Evolutionary conservation across 441 rosid species (phyloP).

Genomic region (Isatis lusitanica): DNA sequence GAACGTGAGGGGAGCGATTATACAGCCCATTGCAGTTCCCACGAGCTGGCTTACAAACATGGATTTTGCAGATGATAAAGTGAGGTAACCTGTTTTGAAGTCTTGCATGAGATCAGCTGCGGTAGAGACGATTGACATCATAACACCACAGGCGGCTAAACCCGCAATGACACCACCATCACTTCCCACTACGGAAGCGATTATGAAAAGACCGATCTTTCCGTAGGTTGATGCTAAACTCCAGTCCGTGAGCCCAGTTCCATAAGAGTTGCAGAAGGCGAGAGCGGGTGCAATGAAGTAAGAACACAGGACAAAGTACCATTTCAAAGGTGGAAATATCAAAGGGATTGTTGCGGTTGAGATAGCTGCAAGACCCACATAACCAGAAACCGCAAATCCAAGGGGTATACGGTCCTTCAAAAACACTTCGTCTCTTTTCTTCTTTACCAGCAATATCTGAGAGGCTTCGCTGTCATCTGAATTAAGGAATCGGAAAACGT

Average conservation of each 20-base stretch:
- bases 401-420: slow-evolving; percentile 76
- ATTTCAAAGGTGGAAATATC: slow-evolving; percentile 78
- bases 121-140: slow-evolving; percentile 91
- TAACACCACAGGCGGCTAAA: slow-evolving; percentile 80
- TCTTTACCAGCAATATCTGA: slow-evolving; percentile 52
- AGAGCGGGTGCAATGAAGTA: slow-evolving; percentile 86
- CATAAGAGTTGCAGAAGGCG: slow-evolving; percentile 93
- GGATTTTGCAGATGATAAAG: slow-evolving; percentile 81
- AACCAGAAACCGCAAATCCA: slow-evolving; percentile 83
- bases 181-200: slow-evolving; percentile 76
- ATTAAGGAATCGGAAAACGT: slow-evolving; percentile 3
- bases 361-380: slow-evolving; percentile 82
- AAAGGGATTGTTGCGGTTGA: slow-evolving; percentile 76
- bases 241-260: slow-evolving; percentile 90
- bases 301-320: slow-evolving; percentile 82
- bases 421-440: slow-evolving; percentile 68
- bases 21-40: slow-evolving; percentile 87
- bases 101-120: slow-evolving; percentile 98
- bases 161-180: slow-evolving; percentile 91
- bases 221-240: slow-evolving; percentile 79
- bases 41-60: slow-evolving; percentile 84
- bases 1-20: slow-evolving; percentile 83
- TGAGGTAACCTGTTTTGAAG: slow-evolving; percentile 85
- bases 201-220: slow-evolving; percentile 85
- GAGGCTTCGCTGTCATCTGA: slow-evolving; percentile 56